Conservation (phyloP, 805 yeast genomes). For the Crinitomyces ghanaensis region DNA sequence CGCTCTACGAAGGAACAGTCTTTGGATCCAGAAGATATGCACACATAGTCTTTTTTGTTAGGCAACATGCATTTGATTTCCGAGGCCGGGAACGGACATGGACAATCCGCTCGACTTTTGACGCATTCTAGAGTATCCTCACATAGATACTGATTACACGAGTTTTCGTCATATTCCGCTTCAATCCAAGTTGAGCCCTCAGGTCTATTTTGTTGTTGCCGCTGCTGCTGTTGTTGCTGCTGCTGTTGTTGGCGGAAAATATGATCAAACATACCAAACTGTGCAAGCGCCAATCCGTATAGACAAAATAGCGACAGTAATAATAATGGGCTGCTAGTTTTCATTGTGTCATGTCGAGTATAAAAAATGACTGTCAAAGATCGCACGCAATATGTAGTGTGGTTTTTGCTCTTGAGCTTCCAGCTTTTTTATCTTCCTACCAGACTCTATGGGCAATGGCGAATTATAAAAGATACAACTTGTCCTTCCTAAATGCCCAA, state of each 20-base stretch:
- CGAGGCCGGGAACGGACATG: constrained; percentile 81
- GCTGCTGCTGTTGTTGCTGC: constrained; percentile 29
- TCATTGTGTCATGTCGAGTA: not conserved
- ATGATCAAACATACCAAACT: constrained; percentile 36
- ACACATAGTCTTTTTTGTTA: constrained; percentile 49
- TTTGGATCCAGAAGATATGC: constrained; percentile 63
- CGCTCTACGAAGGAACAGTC: constrained; percentile 81
- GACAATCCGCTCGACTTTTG: constrained; percentile 55
- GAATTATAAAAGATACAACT: too few relatives aligned
- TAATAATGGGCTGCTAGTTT: too few relatives aligned
- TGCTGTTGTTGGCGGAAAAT: constrained; percentile 28
- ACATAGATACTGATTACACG: constrained; percentile 62
- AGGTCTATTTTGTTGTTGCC: constrained; percentile 15
- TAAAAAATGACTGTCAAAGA: not conserved
- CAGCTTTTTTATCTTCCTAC: too few relatives aligned
- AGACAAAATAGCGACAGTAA: not conserved
- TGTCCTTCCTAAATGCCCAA: too few relatives aligned
- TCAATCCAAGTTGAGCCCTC: constrained; percentile 19
- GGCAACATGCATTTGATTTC: constrained; percentile 76
- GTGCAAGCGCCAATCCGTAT: constrained; percentile 21
- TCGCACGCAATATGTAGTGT: not conserved
- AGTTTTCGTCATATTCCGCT: constrained; percentile 15
- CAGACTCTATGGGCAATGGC: too few relatives aligned
- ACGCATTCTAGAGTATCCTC: constrained; percentile 80
- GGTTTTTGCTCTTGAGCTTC: not conserved